phyloP scores from a whole-genome alignment of 768 basidiomycete genomes.

The Kwoniella shandongensis region DNA sequence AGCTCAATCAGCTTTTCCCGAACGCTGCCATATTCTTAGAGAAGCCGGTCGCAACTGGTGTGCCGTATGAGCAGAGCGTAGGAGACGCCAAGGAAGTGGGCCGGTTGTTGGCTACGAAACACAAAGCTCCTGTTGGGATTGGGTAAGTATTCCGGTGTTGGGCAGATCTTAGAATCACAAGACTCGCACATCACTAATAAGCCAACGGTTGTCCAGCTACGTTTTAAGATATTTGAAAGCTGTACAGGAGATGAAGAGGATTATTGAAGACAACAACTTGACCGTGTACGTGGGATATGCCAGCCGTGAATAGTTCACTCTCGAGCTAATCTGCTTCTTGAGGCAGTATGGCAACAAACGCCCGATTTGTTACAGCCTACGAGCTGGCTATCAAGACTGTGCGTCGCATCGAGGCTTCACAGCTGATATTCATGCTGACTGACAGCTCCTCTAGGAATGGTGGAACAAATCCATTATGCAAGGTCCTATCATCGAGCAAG shows the following conservation, averaged over 20 bases:
- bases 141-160: too few species aligned
- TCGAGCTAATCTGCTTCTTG: not conserved
- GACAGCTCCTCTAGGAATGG: conserved; percentile 41
- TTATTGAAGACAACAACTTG: conserved; percentile 87
- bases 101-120: conserved; percentile 65
- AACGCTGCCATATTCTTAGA: conserved; percentile 84
- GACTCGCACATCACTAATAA: not conserved
- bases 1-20: conserved; percentile 80
- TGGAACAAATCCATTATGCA: conserved; percentile 49
- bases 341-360: conserved; percentile 41
- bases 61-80: conserved; percentile 52
- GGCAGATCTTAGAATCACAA: not conserved
- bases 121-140: conserved; percentile 72
- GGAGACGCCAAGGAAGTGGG: conserved; percentile 69
- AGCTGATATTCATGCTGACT: conserved; percentile 13
- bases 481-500: conserved; percentile 51
- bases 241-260: conserved; percentile 91
- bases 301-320: not conserved
- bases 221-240: conserved; percentile 90
- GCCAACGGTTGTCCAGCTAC: conserved; percentile 58
- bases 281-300: conserved; percentile 59
- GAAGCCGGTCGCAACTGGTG: conserved; percentile 85
- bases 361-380: conserved; percentile 37
- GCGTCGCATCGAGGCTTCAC: conserved; percentile 1
- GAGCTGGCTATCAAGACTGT: conserved; percentile 41